Base-by-base conservation (phyloP, 768 basidiomycete species). In the Trametes cubensis region DNA sequence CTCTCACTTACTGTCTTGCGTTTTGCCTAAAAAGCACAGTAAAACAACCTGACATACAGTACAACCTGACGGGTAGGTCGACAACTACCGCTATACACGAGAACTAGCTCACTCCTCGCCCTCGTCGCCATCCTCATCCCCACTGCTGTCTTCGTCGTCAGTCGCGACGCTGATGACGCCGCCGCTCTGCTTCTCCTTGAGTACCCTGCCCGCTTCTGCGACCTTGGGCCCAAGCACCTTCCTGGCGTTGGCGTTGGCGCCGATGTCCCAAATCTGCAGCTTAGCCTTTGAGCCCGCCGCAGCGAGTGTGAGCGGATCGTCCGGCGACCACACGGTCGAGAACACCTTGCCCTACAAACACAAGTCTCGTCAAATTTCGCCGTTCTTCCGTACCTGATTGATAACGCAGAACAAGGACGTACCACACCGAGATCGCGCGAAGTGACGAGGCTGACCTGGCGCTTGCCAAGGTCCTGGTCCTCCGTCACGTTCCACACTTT, bases 251-350 rank as follows among this genome's bases (percentile, higher is more conserved):
- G 80, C 76, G 72, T 92, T 98, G 5, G 91, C 83, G 11, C 87
- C 92, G 42, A 96, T 83, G 70, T 99, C 96, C 96, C 96, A 99
- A 17, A 99, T 80, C 73, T 98, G 96, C 6, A 99, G 74, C 71
- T 90, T 94, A 1, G 93, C 96, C 70, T 94, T 91, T 2, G 94
- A 95, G 14, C 97, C 97, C 30, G 91, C 96, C 3, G 94, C 95
- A 3, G 95, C 96, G 49, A 99, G 75, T 8, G 92, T 97, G 53
- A 98, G 85, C 1, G 95, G 90, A 69, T 95, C 92, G 72, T 98
- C 96, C 0, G 97, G 96, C 6, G 95, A 98, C 80, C 90, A 98
- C 0, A 83, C 80, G 0, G 89, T 81, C 6, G 95, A 91, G 77
- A 99, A 99, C 7, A 98, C 93, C 80, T 96, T 96, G 76, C 97